These are phyloP conservation scores for Prototheca wickerhamii DNA, from an alignment of 163 green algal genomes.

Conservation along the genomic window DNA sequence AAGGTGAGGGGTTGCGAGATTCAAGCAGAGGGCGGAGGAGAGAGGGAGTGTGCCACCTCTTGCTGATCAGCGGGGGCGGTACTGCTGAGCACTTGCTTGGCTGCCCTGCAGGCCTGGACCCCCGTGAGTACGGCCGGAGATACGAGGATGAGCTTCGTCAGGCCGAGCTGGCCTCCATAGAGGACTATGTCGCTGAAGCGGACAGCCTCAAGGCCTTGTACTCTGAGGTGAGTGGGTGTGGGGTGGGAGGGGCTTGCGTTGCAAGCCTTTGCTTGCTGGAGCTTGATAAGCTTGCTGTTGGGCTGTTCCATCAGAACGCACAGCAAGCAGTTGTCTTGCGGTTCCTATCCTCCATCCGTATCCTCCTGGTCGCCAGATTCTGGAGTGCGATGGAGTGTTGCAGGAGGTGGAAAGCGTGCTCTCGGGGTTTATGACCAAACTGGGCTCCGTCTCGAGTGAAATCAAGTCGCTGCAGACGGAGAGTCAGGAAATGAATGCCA, in stretches of 20 bases:
- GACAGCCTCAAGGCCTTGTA: slow-evolving; percentile 83
- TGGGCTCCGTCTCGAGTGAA: slow-evolving; percentile 81
- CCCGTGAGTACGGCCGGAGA: slow-evolving; percentile 61
- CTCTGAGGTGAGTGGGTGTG: slow-evolving; percentile 51
- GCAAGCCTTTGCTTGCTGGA: no score
- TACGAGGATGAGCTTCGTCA: slow-evolving; percentile 73
- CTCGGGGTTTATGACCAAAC: slow-evolving; percentile 72
- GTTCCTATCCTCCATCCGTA: no score
- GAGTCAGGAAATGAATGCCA: slow-evolving; percentile 70
- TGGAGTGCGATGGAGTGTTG: slow-evolving; percentile 79
- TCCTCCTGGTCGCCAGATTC: no score
- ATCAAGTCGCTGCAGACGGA: slow-evolving; percentile 87
- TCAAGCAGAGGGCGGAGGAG: no score
- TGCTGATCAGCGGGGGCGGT: no score
- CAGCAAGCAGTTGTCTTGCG: no score
- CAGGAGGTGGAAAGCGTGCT: slow-evolving; percentile 81
- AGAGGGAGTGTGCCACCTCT: no score
- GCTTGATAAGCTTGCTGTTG: no score
- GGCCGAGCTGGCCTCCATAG: slow-evolving; percentile 80
- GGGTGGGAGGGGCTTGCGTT: neutral
- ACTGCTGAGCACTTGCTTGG: no score
- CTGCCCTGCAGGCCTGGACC: slow-evolving; percentile 36
- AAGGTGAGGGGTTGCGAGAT: slow-evolving; percentile 13
- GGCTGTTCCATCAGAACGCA: no score
- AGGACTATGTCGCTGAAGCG: slow-evolving; percentile 83